Evolutionary conservation across 208 protist genomes (phyloP).

Genomic region (Angomonas deanei): DNA sequence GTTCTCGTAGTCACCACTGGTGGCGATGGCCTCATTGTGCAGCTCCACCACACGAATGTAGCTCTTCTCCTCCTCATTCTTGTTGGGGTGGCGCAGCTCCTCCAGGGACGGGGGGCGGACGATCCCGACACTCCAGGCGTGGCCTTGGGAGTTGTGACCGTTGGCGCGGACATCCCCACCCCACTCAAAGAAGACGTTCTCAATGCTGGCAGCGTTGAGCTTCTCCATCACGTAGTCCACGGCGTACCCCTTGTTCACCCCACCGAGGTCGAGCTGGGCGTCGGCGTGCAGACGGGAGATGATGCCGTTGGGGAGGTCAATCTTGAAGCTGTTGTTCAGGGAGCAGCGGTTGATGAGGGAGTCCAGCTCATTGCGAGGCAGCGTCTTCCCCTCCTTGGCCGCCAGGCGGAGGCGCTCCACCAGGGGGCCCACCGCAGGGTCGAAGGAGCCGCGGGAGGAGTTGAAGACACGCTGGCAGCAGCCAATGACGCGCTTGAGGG

Average conservation of each 20-base stretch:
- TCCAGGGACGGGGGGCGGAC: conserved; percentile 37
- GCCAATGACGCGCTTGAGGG: conserved; percentile 39
- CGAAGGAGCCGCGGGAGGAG: conserved; percentile 46
- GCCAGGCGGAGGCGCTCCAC: conserved; percentile 25
- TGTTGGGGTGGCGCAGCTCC: conserved; percentile 19
- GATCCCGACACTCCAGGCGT: conserved; percentile 51
- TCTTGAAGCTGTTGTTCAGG: conserved; percentile 38
- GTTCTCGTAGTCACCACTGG: conserved; percentile 69
- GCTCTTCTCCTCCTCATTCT: conserved; percentile 10
- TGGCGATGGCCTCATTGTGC: conserved; percentile 55
- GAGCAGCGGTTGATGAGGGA: conserved; percentile 24
- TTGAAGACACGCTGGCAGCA: conserved; percentile 44
- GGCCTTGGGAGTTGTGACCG: conserved; percentile 27
- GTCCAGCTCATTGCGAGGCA: background rate
- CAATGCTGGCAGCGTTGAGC: conserved; percentile 30
- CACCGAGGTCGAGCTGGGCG: conserved; percentile 50
- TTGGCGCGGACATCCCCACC: conserved; percentile 45
- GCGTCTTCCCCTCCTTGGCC: background rate
- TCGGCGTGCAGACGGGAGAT: conserved; percentile 37
- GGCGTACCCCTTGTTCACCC: conserved; percentile 55
- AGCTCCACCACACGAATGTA: conserved; percentile 31
- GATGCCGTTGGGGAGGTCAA: conserved; percentile 36
- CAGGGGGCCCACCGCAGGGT: conserved; percentile 34
- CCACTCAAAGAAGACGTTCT: conserved; percentile 61
- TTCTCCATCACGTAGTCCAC: conserved; percentile 51